Evolutionary conservation across 116 monocot genomes (phyloP), one percentile per base, ranked within the genome.

Genomic region (Zostera marina): DNA sequence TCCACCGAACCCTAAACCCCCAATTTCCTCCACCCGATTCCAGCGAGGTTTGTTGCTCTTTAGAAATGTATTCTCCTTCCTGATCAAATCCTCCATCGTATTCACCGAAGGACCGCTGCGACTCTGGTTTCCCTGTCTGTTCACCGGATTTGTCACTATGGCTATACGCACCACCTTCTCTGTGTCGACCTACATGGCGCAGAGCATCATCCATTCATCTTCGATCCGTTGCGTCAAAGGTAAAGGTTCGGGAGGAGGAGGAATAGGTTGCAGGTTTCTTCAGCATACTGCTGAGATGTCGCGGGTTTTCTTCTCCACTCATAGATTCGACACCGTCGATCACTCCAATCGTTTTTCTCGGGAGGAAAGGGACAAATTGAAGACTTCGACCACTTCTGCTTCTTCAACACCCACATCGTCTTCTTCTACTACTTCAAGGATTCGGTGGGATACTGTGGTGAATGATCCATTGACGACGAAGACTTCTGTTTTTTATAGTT

Each of bases 81-180:
- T 55, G 14, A 60, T 53, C 65, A 23, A 45, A 42, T 21, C 11
- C 7, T 4, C 14, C 22, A 15, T 12, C 3, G 7, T 26, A 42
- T 41, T 19, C 3, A 3, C 49, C 49, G 9, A 22, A 55, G 4
- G 45, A 25, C 66, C n/a, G 24, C 56, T 46, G 66, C 14, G 15
- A 26, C 51, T n/a, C 22, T 25, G 24, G 15, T 55, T 42, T 11
- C 53, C 10, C 20, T 19, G 44, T 8, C 15, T 20, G 22, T 41
- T 81, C 53, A 22, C 60, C 54, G 56, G 42, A 23, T 6, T 66
- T 15, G 52, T 42, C 0, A 8, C 49, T 11, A 90, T 90, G 89
- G 78, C 90, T 62, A 76, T 90, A 61, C 64, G 90, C 15, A 49
- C 60, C 63, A 76, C 81, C 66, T 8, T 88, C 32, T 77, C 88